These are phyloP conservation scores for Oryza brachyantha DNA, from an alignment of 176 grass and related monocot genomes.

Conservation along the genomic window DNA sequence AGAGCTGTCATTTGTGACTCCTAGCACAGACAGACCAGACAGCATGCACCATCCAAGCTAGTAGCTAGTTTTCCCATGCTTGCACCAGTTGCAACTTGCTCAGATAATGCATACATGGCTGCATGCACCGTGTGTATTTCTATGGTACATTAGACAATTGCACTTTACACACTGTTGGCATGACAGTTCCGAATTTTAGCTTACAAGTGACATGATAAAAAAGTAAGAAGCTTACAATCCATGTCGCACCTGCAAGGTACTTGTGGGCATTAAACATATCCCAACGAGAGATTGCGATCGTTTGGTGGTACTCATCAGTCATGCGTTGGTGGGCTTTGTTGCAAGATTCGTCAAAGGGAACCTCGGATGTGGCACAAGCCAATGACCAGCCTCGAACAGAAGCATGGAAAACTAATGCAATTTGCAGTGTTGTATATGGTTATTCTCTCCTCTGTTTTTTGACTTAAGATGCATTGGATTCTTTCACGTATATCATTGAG, in stretches of 20 bases:
- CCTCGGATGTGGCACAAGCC: slow-evolving; percentile 8
- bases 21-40: slow-evolving; percentile 18
- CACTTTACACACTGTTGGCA: neutral
- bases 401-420: neutral
- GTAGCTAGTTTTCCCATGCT: slow-evolving; percentile 3
- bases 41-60: slow-evolving; percentile 1
- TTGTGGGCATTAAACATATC: slow-evolving; percentile 1
- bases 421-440: neutral
- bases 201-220: neutral
- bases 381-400: neutral
- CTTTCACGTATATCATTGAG: neutral
- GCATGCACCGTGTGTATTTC: neutral
- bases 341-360: neutral
- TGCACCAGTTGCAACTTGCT: neutral
- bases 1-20: slow-evolving; percentile 8
- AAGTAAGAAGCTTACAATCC: slow-evolving; percentile 2
- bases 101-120: neutral
- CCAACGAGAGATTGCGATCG: slow-evolving; percentile 6
- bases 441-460: slow-evolving; percentile 2
- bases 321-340: neutral
- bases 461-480: slow-evolving; percentile 4
- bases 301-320: no score
- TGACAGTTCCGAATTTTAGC: neutral
- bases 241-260: neutral
- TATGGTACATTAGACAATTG: neutral